phyloP scores from a whole-genome alignment of 441 rosid species.

The Erodium chrysanthum region DNA sequence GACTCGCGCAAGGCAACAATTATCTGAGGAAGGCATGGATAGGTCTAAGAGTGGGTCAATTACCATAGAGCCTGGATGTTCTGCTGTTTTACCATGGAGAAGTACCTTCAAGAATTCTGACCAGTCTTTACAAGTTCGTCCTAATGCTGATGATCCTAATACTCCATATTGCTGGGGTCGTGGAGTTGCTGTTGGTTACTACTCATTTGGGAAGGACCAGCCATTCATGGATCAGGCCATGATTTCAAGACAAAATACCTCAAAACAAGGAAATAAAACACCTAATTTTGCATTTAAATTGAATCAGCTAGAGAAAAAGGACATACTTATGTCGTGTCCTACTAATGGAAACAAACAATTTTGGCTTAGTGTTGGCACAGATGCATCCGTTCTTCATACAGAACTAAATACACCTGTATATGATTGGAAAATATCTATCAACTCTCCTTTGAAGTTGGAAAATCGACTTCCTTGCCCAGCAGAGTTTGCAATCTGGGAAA shows the following conservation, averaged over 20 bases:
- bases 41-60: slow-evolving; percentile 22
- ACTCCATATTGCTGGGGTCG: slow-evolving; percentile 63
- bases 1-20: slow-evolving; percentile 44
- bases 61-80: slow-evolving; percentile 56
- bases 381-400: slow-evolving; percentile 84
- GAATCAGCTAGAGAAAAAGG: slow-evolving; percentile 89
- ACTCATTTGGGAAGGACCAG: slow-evolving; percentile 57
- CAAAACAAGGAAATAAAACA: slow-evolving; percentile 50
- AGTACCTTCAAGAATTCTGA: slow-evolving; percentile 59
- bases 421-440: slow-evolving; percentile 89
- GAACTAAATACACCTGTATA: slow-evolving; percentile 88
- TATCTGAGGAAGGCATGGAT: slow-evolving; percentile 20
- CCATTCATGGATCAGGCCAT: slow-evolving; percentile 60
- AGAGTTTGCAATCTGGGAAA: slow-evolving; percentile 87
- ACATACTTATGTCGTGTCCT: slow-evolving; percentile 65
- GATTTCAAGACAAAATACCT: slow-evolving; percentile 49
- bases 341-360: slow-evolving; percentile 49
- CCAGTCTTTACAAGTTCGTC: slow-evolving; percentile 67
- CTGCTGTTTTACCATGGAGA: slow-evolving; percentile 79
- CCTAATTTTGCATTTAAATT: slow-evolving; percentile 49
- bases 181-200: slow-evolving; percentile 54
- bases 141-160: slow-evolving; percentile 41
- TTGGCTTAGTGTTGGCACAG: slow-evolving; percentile 87
- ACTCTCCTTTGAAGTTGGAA: slow-evolving; percentile 87
- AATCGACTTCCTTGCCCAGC: slow-evolving; percentile 88